A percentile compares a stretch with the other conserved stretches of the same genome.
Evolutionary conservation across 345 rosid species (phyloP).

Genomic region (Aethionema arabicum): DNA sequence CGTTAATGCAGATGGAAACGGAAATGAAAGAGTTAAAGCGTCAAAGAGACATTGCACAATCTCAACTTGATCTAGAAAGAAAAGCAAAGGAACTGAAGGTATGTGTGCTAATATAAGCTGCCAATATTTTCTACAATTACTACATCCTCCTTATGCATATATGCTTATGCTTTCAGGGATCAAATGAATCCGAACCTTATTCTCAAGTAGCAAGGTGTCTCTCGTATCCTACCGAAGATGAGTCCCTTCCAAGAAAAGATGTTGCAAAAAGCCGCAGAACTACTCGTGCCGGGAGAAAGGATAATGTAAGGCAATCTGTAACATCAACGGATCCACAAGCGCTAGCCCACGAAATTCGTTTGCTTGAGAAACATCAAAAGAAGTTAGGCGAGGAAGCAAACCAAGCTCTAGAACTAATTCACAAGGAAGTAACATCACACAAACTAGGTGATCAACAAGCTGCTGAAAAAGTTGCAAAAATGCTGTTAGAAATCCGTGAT

Average conservation of each 20-base stretch:
- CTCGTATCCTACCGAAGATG: constrained; percentile 51
- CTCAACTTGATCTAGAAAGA: constrained; percentile 75
- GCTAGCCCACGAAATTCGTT: constrained; percentile 78
- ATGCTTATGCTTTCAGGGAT: constrained; percentile 42
- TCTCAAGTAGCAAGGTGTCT: constrained; percentile 73
- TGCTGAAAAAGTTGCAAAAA: constrained; percentile 70
- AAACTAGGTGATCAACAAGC: constrained; percentile 77
- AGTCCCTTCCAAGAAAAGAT: constrained; percentile 41
- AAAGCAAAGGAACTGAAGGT: constrained; percentile 75
- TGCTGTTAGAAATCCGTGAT: constrained; percentile 80
- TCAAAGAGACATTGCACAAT: constrained; percentile 85
- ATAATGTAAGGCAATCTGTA: constrained; percentile 57
- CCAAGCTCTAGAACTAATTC: constrained; percentile 86
- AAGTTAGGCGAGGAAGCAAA: constrained; percentile 90
- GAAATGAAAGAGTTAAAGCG: constrained; percentile 94
- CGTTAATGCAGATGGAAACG: constrained; percentile 62
- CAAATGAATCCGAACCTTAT: constrained; percentile 57
- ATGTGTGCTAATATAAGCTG: constrained; percentile 16
- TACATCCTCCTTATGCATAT: constrained; percentile 5
- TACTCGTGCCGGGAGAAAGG: constrained; percentile 46
- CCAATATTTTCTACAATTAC: background rate
- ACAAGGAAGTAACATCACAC: constrained; percentile 84
- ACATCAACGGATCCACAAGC: constrained; percentile 72
- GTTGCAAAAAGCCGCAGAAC: constrained; percentile 43
- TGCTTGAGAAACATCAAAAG: constrained; percentile 81